Conservation (phyloP, 495 filamentous ascomycete species). For the Opeltia flavorubescens region DNA sequence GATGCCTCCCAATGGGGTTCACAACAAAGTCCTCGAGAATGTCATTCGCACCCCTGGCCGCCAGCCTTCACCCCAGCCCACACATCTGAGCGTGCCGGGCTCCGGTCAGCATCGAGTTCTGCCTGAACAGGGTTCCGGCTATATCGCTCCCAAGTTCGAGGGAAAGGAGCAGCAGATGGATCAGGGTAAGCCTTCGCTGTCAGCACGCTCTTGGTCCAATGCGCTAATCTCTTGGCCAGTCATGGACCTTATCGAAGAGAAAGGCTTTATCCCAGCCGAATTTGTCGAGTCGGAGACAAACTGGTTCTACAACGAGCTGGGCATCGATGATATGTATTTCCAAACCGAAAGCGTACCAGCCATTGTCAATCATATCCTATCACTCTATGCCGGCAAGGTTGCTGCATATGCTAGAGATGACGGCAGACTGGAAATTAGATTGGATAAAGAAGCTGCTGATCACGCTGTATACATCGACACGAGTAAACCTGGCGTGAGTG, state of each 20-base stretch:
- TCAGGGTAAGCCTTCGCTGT: slow-evolving; percentile 42
- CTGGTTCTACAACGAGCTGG: slow-evolving; percentile 96
- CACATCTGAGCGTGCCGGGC: slow-evolving; percentile 67
- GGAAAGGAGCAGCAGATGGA: slow-evolving; percentile 92
- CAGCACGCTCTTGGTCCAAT: not conserved
- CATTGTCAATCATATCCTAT: slow-evolving; percentile 87
- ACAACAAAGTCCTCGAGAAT: slow-evolving; percentile 52
- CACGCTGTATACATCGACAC: slow-evolving; percentile 99
- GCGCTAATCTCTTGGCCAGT: slow-evolving; percentile 26
- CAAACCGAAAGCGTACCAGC: slow-evolving; percentile 76
- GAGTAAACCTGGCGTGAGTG: slow-evolving; percentile 68
- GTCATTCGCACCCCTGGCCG: slow-evolving; percentile 43
- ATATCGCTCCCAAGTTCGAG: slow-evolving; percentile 87
- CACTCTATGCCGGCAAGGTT: slow-evolving; percentile 92
- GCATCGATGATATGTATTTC: slow-evolving; percentile 99
- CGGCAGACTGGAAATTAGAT: slow-evolving; percentile 78
- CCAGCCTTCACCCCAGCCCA: slow-evolving; percentile 79
- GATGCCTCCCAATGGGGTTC: slow-evolving; percentile 13
- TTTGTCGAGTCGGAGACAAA: slow-evolving; percentile 73
- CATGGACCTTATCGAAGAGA: slow-evolving; percentile 60
- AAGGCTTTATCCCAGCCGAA: slow-evolving; percentile 72
- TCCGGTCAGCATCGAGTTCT: slow-evolving; percentile 49
- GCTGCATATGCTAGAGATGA: slow-evolving; percentile 90
- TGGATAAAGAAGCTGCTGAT: slow-evolving; percentile 89
- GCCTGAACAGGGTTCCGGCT: slow-evolving; percentile 84